phyloP scores from a whole-genome alignment of 2,329 filamentous ascomycete genomes.

The Camptophora hylomeconis region DNA sequence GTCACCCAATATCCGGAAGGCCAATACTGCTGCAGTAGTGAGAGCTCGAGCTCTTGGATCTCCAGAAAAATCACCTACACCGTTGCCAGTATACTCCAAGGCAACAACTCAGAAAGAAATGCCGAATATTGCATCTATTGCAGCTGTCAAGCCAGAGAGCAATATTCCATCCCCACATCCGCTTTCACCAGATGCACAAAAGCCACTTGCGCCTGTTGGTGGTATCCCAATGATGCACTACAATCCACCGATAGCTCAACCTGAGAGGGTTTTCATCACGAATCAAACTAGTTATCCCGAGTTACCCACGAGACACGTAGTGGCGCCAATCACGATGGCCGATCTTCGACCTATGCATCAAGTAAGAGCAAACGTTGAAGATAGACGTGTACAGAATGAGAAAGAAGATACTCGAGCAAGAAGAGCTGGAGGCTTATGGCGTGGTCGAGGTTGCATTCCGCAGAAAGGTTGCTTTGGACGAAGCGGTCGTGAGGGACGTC shows the following conservation, averaged over 20 bases:
- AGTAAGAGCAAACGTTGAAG: slow-evolving; percentile 30
- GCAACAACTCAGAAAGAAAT: not conserved
- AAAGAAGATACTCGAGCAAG: slow-evolving; percentile 51
- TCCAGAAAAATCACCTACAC: too few species aligned
- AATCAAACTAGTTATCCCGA: slow-evolving; percentile 15
- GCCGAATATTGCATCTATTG: slow-evolving; percentile 9
- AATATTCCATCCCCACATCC: slow-evolving; percentile 49
- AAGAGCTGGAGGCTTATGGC: slow-evolving; percentile 49
- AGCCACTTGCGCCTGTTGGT: slow-evolving; percentile 49
- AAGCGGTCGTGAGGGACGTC: slow-evolving; percentile 49
- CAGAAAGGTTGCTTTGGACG: slow-evolving; percentile 53
- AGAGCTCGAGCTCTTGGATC: slow-evolving; percentile 13
- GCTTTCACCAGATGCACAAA: slow-evolving; percentile 48
- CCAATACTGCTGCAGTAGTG: slow-evolving; percentile 18
- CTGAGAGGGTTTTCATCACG: slow-evolving; percentile 4
- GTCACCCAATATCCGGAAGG: slow-evolving; percentile 21
- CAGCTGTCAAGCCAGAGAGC: slow-evolving; percentile 15
- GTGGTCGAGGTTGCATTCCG: slow-evolving; percentile 50
- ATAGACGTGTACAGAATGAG: slow-evolving; percentile 45
- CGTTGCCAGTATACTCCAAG: not conserved
- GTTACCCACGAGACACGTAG: slow-evolving; percentile 19
- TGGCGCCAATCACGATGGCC: slow-evolving; percentile 17
- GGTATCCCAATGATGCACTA: slow-evolving; percentile 38
- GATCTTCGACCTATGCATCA: slow-evolving; percentile 16
- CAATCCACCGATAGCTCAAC: not conserved